Conservation (phyloP, 1,139 yeast species). For the Saccharomycopsis hybrid region DNA sequence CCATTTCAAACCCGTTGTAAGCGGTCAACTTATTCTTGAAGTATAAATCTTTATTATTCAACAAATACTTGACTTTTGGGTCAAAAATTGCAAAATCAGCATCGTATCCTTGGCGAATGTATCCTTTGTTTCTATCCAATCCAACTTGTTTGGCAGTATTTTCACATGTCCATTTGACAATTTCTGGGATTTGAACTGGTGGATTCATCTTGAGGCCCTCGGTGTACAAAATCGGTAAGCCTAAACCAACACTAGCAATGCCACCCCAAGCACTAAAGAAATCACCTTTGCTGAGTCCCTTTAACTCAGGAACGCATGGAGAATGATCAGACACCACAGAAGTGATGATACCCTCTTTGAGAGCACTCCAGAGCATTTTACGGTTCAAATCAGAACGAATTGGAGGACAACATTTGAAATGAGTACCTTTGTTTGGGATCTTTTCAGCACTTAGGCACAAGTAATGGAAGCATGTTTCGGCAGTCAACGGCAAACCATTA, state of each 20-base stretch:
- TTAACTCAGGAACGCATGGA: constrained; percentile 89
- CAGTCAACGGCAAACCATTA: constrained; percentile 44
- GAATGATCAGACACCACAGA: constrained; percentile 94
- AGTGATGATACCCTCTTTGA: constrained; percentile 58
- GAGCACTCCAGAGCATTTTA: constrained; percentile 68
- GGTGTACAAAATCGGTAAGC: constrained; percentile 73
- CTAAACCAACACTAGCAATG: constrained; percentile 88
- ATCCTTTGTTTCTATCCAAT: constrained; percentile 64
- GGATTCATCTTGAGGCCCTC: constrained; percentile 55
- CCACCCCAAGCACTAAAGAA: constrained; percentile 97
- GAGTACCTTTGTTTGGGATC: constrained; percentile 70
- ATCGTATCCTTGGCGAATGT: constrained; percentile 64
- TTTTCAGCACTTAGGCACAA: constrained; percentile 69
- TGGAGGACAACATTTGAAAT: constrained; percentile 93
- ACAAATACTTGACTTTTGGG: constrained; percentile 46
- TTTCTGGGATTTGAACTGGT: constrained; percentile 35
- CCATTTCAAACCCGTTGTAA: constrained; percentile 61
- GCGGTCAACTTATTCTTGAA: constrained; percentile 88
- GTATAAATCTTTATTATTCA: constrained; percentile 52
- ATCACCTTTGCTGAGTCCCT: constrained; percentile 76
- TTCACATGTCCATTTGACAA: constrained; percentile 69
- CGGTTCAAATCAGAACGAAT: constrained; percentile 71
- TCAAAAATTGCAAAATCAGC: constrained; percentile 86
- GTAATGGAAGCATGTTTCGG: constrained; percentile 94
- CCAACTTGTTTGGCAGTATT: constrained; percentile 88